Evolutionary conservation across 768 basidiomycete genomes (phyloP), one percentile per base, ranked within the genome.

Genomic region (Podaxis sp.): DNA sequence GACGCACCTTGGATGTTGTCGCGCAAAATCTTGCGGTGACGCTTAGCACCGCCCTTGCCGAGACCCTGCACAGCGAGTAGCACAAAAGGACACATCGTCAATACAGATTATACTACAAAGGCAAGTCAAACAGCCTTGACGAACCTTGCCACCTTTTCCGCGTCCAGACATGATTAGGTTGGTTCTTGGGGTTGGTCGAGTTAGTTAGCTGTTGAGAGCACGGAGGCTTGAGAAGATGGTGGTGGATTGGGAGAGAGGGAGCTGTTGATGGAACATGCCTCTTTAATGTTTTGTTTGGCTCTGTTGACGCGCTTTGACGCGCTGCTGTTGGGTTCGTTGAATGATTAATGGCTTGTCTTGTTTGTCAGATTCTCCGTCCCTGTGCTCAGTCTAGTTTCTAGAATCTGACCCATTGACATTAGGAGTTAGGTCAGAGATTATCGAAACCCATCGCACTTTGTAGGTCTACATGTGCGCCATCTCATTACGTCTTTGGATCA

Each of bases 31-130:
- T 89, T 89, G 72, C 88, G 85, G 75, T 90, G 87, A 73, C 88
- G 87, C 79, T 89, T 90, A 59, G 88, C 89, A 73, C 88, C 88
- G 69, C 88, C 87, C 79, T 89, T 90, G 76, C 88, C 88, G 75
- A 89, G 87, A 69, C 88, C 88, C 87, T 88, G 69, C 28, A 59
- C 55, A 61, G 65, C 49, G 64, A 69, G 9, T 11, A 52, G 7
- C 61, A 19, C 12, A 30, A 44, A 46, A 52, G n/a, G 4, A 40
- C 19, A 40, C 36, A 24, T 22, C 4, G 22, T 53, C 12, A 40
- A 17, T 42, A 4, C 56, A 42, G 38, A 5, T 11, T 1, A 2
- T 22, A 13, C 40, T 57, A n/a, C 52, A 19, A 2, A 24, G 49
- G 26, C 24, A 22, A 51, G 22, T 26, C 28, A 64, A 54, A 26